Base-by-base conservation (phyloP, 106 monocot species). In the Phalaenopsis aphrodite region DNA sequence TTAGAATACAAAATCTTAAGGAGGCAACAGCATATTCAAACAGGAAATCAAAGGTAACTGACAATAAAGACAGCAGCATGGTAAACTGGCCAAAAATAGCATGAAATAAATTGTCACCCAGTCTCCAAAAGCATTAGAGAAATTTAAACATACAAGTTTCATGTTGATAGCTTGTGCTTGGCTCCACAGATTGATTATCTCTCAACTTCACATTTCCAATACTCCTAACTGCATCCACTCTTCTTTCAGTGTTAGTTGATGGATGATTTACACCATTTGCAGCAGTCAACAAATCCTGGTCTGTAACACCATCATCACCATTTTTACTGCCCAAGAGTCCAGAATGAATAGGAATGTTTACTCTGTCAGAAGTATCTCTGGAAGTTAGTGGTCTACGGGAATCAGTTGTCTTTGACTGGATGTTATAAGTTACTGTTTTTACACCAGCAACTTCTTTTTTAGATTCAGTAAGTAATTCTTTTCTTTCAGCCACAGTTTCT, bases 121-220 rank as follows among this genome's bases (percentile, higher is more conserved):
- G 18, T 74, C 41, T 43, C 19, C n/a, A 42, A 69, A 45, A 74
- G 15, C 1, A n/a, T 74, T 8, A 42, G 4, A 74, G 16, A 9
- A 74, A 21, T 42, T 4, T 15, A 43, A 56, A 75, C 95, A 80
- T 95, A 95, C 95, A 89, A 65, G 85, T 89, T 78, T 91, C 92
- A 78, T 86, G 80, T 42, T 72, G 80, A 71, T 84, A 84, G 83
- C 56, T 89, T 64, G 85, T 69, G 77, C 65, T 83, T 83, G 89
- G 83, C 77, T 91, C 96, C 8, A 69, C 42, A 21, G 81, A 67
- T 30, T 77, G 77, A 76, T 73, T 79, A 43, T 76, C 72, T 69
- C 88, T 83, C 37, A 87, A 47, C 79, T 73, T 92, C 68, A 78
- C 76, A 76, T 78, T 30, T 38, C 74, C 85, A 79, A 77, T 58